Base-by-base conservation (phyloP, 345 rosid genomes). In the Erucastrum elatum region DNA sequence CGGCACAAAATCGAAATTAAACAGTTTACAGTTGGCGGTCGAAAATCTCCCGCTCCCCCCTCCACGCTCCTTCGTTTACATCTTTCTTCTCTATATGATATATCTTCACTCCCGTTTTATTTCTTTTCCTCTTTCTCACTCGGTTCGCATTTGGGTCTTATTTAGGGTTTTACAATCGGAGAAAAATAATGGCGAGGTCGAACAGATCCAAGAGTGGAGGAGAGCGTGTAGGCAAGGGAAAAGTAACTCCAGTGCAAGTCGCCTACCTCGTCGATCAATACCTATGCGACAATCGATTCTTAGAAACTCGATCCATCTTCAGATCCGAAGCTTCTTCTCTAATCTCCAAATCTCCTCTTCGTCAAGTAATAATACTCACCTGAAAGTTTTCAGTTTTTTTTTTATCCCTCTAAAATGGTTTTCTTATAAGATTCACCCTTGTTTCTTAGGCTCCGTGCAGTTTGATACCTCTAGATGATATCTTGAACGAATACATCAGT, bases 261-360 rank as follows among this genome's bases (percentile, higher is more conserved):
- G 98, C 99, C 0, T 93, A 86, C 86, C 87, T 95, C 64, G 96
- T 93, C 0, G 99, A 95, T 78, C 90, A 94, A 0, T 95, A 93
- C 82, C 99, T 95, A 64, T 84, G 78, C 63, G 98, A 95, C 44
- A 91, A 87, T 83, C 86, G 80, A 25, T 91, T 81, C 85, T 15
- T 83, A 4, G 81, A 88, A 41, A 88, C 94, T 13, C 89, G 98
- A 10, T 83, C 93, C 3, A 51, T 75, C 34, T 95, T 91, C 85
- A 77, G 99, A 70, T 79, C 76, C 6, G 99, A 95, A 77, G 99
- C 96, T 26, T 82, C 99, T 49, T 82, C 97, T 25, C 88, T 91
- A 80, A 82, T 95, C 79, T 81, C 94, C 74, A 95, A 85, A 76
- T 91, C 99, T 4, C 89, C 98, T 0, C 82, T 85, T 68, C 82